Conservation (phyloP, 2,329 filamentous ascomycete species). For the Microsporum ferrugineum region DNA sequence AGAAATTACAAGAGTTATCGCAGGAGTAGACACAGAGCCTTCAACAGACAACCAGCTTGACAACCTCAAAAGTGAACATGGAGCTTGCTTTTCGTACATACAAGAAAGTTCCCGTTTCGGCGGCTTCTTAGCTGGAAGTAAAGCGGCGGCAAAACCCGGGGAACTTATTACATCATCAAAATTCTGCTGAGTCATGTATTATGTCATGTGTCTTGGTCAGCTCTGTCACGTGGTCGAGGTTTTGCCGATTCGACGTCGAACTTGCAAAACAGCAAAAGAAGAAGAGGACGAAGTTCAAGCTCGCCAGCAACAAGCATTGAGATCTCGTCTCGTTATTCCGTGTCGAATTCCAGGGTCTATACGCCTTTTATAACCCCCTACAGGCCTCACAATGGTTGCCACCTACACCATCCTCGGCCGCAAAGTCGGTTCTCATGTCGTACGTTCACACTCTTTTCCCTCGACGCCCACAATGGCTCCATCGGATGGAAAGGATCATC, state of each 20-base stretch:
- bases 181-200: not conserved
- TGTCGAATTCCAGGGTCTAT: not conserved
- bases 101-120: not conserved
- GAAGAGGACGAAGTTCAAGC: not conserved
- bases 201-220: not conserved
- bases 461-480: constrained; percentile 3
- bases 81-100: not conserved
- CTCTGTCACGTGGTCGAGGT: not conserved
- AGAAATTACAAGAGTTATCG: not conserved
- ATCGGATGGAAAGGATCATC: not conserved
- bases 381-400: constrained; percentile 37
- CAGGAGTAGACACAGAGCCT: not conserved
- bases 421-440: constrained; percentile 42
- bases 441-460: constrained; percentile 26
- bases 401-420: constrained; percentile 42
- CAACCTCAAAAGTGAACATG: not conserved
- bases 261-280: not conserved
- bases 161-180: not conserved
- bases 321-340: not conserved
- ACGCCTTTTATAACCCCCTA: not conserved
- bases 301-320: not conserved
- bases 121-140: not conserved
- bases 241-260: not conserved
- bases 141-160: not conserved
- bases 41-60: not conserved